Percentiles rank a stretch among this genome's conserved stretches.
phyloP scores from a whole-genome alignment of 139 green algal species.

The Astrephomene gubernaculifera region DNA sequence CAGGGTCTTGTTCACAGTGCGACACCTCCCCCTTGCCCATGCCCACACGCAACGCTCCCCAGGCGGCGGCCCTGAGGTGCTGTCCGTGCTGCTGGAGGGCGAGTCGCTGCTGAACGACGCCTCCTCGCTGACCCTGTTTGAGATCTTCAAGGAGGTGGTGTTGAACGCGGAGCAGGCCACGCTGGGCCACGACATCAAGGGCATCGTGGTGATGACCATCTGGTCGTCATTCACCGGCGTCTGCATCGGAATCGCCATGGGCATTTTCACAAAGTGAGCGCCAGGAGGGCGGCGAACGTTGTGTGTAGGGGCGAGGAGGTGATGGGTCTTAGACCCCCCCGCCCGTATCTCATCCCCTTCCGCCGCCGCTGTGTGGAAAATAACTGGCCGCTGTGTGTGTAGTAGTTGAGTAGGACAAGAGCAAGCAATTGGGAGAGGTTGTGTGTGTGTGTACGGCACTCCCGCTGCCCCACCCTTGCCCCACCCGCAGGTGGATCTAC shows the following conservation, averaged over 20 bases:
- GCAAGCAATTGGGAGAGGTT: background rate
- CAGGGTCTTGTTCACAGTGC: too few relatives aligned
- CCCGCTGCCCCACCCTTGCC: background rate
- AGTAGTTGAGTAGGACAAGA: background rate
- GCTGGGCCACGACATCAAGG: constrained; percentile 40
- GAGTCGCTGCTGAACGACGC: constrained; percentile 92
- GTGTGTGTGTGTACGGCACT: background rate
- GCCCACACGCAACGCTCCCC: background rate
- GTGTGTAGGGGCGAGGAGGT: too few relatives aligned
- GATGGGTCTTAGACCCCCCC: too few relatives aligned
- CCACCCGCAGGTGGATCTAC: constrained; percentile 49
- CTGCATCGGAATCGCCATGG: constrained; percentile 52
- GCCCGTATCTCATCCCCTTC: too few relatives aligned
- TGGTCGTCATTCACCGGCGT: constrained; percentile 35
- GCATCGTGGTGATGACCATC: constrained; percentile 51
- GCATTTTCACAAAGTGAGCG: constrained; percentile 52
- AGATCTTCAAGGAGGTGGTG: constrained; percentile 57
- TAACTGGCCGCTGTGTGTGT: too few relatives aligned
- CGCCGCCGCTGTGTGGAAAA: too few relatives aligned
- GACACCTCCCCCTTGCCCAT: background rate
- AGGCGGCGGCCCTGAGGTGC: constrained; percentile 79
- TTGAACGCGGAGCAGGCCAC: background rate
- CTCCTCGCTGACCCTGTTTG: constrained; percentile 72
- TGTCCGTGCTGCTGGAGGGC: constrained; percentile 86
- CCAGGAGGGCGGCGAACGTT: too few relatives aligned